phyloP scores from a whole-genome alignment of 257 asterid species.

The Osmanthus fragrans region DNA sequence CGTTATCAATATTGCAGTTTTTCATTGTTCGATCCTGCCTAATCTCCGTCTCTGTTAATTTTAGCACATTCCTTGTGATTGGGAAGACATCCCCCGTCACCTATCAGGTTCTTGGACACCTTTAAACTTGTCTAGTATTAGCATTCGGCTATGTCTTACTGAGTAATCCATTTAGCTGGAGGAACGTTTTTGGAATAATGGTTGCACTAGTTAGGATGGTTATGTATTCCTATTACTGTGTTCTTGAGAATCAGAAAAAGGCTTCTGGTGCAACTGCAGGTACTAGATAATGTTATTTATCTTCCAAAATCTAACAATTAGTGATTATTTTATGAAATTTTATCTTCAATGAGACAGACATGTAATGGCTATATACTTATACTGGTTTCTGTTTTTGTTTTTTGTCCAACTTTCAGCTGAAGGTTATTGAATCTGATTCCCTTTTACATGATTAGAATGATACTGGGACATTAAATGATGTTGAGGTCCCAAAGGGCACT shows the following conservation, averaged over 20 bases:
- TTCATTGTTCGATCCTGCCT: slow-evolving; percentile 62
- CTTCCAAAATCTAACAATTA: slow-evolving; percentile 1
- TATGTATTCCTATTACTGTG: slow-evolving; percentile 55
- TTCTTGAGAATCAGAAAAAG: slow-evolving; percentile 45
- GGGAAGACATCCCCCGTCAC: slow-evolving; percentile 78
- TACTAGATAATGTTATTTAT: slow-evolving; percentile 30
- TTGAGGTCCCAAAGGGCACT: slow-evolving; percentile 49
- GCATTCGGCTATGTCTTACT: slow-evolving; percentile 62
- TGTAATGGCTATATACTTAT: slow-evolving; percentile 14
- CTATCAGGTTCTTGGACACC: slow-evolving; percentile 76
- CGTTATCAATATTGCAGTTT: slow-evolving; percentile 41
- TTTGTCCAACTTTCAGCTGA: slow-evolving; percentile 35
- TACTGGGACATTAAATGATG: slow-evolving; percentile 36
- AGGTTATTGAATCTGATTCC: slow-evolving; percentile 70
- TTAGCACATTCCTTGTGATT: slow-evolving; percentile 70
- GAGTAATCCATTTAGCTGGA: slow-evolving; percentile 67
- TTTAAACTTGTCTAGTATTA: slow-evolving; percentile 62
- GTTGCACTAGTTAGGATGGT: slow-evolving; percentile 62
- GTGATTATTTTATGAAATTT: slow-evolving; percentile 9
- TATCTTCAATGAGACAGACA: background rate
- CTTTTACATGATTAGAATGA: slow-evolving; percentile 58
- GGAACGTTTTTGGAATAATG: slow-evolving; percentile 58
- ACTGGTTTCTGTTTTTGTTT: background rate
- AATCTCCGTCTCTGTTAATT: slow-evolving; percentile 64
- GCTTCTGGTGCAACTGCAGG: slow-evolving; percentile 47